Percentiles rank a stretch among this genome's conserved stretches.
These are phyloP conservation scores for Candida gorgasii DNA, from an alignment of 805 yeast species.

Conservation along the genomic window DNA sequence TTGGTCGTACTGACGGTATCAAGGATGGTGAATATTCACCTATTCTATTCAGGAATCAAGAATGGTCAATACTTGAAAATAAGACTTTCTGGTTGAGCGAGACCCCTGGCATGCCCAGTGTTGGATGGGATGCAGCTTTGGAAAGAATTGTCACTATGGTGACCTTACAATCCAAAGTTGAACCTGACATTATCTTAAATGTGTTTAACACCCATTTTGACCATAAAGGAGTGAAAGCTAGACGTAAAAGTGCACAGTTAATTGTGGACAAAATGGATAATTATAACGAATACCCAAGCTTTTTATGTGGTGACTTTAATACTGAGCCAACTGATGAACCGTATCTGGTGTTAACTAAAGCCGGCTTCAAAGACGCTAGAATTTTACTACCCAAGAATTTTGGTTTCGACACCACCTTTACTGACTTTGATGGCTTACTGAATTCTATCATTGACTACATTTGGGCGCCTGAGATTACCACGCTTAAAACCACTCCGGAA, in stretches of 20 bases:
- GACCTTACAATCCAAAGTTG: constrained; percentile 29
- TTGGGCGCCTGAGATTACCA: constrained; percentile 35
- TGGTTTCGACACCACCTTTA: constrained; percentile 47
- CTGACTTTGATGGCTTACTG: constrained; percentile 46
- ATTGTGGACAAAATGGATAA: constrained; percentile 35
- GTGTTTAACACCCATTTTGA: constrained; percentile 46
- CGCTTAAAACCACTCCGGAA: too few relatives aligned
- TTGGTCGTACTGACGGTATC: constrained; percentile 35
- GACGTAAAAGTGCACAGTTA: constrained; percentile 34
- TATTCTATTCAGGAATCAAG: constrained; percentile 29
- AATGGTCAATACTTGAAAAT: constrained; percentile 32
- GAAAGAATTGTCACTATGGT: constrained; percentile 43
- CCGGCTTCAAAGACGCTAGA: constrained; percentile 35
- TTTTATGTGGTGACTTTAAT: constrained; percentile 45
- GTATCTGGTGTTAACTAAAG: constrained; percentile 34
- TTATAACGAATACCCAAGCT: constrained; percentile 33
- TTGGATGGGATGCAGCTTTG: constrained; percentile 46
- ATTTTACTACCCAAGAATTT: constrained; percentile 32
- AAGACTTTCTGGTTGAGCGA: constrained; percentile 43
- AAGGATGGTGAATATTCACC: constrained; percentile 38
- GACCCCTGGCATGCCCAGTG: constrained; percentile 46
- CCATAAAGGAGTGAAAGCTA: constrained; percentile 38
- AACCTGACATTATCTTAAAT: constrained; percentile 29
- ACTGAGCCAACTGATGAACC: constrained; percentile 45
- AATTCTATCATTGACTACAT: constrained; percentile 45